Conservation (phyloP, 1,139 yeast genomes). For the Hansenula anomala region DNA sequence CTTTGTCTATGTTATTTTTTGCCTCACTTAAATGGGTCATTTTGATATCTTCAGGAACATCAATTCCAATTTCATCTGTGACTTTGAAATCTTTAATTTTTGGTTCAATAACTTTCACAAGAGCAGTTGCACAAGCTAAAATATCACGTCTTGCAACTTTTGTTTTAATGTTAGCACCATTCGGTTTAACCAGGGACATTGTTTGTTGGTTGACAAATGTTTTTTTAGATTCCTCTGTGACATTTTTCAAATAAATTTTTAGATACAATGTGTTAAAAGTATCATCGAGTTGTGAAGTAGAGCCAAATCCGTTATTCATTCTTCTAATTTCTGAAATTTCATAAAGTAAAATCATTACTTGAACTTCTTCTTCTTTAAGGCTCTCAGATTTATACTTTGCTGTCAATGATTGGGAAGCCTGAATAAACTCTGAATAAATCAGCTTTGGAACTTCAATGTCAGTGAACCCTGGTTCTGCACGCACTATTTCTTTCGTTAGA, state of each 20-base stretch:
- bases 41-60: conserved; percentile 7
- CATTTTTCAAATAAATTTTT: conserved; percentile 33
- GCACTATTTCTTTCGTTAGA: conserved; percentile 41
- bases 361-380: conserved; percentile 28
- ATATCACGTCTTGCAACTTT: conserved; percentile 32
- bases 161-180: conserved; percentile 9
- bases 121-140: conserved; percentile 25
- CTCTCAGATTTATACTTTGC: conserved; percentile 20
- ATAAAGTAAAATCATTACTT: conserved; percentile 39
- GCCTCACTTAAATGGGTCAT: conserved; percentile 2
- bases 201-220: neutral
- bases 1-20: no score
- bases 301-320: conserved; percentile 76
- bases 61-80: conserved; percentile 9
- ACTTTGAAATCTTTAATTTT: conserved; percentile 10
- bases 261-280: conserved; percentile 61
- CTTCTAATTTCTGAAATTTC: conserved; percentile 63
- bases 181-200: neutral
- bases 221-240: neutral
- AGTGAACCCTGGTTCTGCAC: conserved; percentile 44
- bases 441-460: conserved; percentile 48
- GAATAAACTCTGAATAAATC: conserved; percentile 41
- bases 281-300: conserved; percentile 76
- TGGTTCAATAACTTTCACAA: conserved; percentile 14
- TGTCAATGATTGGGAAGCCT: conserved; percentile 34